These are phyloP conservation scores for Boletellus deceptivus DNA, from an alignment of 1,284 basidiomycete species.

Conservation along the genomic window DNA sequence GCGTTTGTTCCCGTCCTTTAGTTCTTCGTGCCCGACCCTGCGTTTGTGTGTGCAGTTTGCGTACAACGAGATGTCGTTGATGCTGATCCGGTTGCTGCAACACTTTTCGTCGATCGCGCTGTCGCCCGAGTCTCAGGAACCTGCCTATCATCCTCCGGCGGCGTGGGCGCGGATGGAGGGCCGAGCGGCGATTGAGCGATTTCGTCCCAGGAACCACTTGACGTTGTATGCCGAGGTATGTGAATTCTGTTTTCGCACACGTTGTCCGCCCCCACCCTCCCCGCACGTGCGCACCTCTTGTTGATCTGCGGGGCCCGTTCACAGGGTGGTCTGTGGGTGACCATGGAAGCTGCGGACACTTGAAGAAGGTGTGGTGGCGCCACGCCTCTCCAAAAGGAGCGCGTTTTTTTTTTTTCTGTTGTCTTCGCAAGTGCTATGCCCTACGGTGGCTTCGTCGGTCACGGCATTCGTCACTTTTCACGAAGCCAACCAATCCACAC, in stretches of 20 bases:
- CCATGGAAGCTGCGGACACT: constrained; percentile 23
- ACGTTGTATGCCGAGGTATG: constrained; percentile 49
- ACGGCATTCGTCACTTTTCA: too few relatives aligned
- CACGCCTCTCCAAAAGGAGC: too few relatives aligned
- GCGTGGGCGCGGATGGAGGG: constrained; percentile 44
- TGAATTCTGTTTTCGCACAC: background rate
- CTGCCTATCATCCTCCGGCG: constrained; percentile 41
- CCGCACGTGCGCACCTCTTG: background rate
- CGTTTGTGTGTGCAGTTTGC: constrained; percentile 51
- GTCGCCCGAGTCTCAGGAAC: constrained; percentile 45
- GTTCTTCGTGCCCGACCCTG: background rate
- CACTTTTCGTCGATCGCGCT: constrained; percentile 49
- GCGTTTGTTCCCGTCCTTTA: background rate
- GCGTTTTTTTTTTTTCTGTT: too few relatives aligned
- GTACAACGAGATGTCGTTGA: constrained; percentile 67
- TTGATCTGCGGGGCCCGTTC: background rate
- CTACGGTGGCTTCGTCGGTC: too few relatives aligned
- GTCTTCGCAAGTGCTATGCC: too few relatives aligned
- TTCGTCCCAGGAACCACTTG: constrained; percentile 52
- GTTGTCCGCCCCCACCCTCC: too few relatives aligned
- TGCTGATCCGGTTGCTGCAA: constrained; percentile 64
- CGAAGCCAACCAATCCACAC: too few relatives aligned
- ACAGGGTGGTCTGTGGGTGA: constrained; percentile 33
- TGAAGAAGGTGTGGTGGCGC: too few relatives aligned
- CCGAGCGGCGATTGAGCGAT: constrained; percentile 45